Evolutionary conservation across 192 early-diverging fungal genomes (phyloP), one percentile per base, ranked within the genome.

Genomic region (Backusella liffmaniae): DNA sequence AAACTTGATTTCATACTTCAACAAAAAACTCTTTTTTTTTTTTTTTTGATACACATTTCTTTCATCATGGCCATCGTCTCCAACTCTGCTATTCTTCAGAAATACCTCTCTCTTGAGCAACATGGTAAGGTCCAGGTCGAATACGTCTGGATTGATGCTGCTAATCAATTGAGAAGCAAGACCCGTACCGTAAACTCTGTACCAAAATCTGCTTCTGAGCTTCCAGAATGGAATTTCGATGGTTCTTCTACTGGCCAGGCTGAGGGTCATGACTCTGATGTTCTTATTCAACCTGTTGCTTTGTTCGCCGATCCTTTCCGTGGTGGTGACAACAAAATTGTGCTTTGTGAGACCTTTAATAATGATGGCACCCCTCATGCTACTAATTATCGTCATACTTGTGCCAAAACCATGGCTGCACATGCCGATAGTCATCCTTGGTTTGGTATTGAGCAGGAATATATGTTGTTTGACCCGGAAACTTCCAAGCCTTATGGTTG

Each of bases 371-470:
- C 86, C 32, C 87, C 87, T 29, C 84, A 88, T 71, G 67, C 30
- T 32, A 88, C 86, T 35, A 88, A 88, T 67, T 79, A 84, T 73
- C 87, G 87, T 67, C 66, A 76, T 46, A 18, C 62, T 15, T 78
- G 77, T 39, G 37, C 65, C 13, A 86, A 88, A 59, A 59, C 80
- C 4, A 87, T 88, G 85, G 69, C 68, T 23, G 66, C 73, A 51
- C 74, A 82, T 72, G 80, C 80, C 26, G 83, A 83, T 62, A 32
- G 53, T 39, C 65, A 83, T 39, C 80, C 87, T 35, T 88, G 87
- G 87, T 88, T 88, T 70, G 87, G 87, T 70, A 86, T 88, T 76
- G 87, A 88, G 66, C 87, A 88, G 79, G 86, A 88, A 67, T 88
- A 88, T 44, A 88, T 84, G 49, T 70, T 88, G 18, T 80, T 88